Base-by-base conservation (phyloP, 305 asterid genomes). In the Fraxinus velutina region DNA sequence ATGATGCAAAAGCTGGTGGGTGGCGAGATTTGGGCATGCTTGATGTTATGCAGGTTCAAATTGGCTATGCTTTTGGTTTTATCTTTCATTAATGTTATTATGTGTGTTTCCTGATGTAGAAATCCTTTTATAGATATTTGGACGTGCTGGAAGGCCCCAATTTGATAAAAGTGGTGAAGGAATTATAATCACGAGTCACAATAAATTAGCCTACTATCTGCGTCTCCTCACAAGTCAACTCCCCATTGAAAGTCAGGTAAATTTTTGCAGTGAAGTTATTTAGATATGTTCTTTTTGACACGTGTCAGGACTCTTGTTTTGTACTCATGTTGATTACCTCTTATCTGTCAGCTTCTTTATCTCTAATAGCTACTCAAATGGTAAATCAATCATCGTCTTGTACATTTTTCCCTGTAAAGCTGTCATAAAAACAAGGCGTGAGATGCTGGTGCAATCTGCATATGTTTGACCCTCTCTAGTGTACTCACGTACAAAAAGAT, bases 131-230 rank as follows among this genome's bases (percentile, higher is more conserved):
- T 86, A 96, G 98, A 96, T 96, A 79, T 94, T 96, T 85, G 99
- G 99, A 80, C 99, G 99, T 89, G 99, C 99, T 85, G 99, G 99
- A 75, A 94, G 99, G 84, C 99, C 99, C 29, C 99, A 96, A 83
- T 96, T 96, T 88, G 99, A 96, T 84, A 94, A 90, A 90, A 94
- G 98, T 88, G 99, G 99, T 80, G 99, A 96, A 94, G 99, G 99
- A 86, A 92, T 94, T 86, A 96, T 96, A 88, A 90, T 96, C 85
- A 96, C 99, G 29, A 80, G 86, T 78, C 98, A 96, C 77, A 97
- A 94, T 70, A 94, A 96, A 83, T 85, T 96, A 84, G 92, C 98
- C 29, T 92, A 92, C 87, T 96, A 96, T 87, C 88, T 96, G 86
- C 92, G 98, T 75, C 97, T 96, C 78, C 81, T 96, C 86, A 96